Base-by-base conservation (phyloP, 2,329 filamentous ascomycete species). In the Hypoxylon rubiginosum region DNA sequence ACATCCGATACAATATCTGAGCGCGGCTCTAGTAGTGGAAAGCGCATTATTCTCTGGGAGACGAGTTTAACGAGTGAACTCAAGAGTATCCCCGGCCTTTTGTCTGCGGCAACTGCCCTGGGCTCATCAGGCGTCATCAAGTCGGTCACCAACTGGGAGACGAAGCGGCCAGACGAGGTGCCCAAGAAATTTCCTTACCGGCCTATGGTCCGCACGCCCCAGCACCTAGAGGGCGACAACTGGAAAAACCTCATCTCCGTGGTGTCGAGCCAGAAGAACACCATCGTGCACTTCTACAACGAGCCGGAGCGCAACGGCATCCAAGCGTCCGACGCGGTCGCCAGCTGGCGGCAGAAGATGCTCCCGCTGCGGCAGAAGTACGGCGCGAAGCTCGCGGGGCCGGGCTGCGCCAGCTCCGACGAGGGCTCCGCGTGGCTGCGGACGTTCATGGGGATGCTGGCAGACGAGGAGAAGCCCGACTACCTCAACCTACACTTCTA, bases 241-340 rank as follows among this genome's bases (percentile, higher is more conserved):
- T 83, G 79, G 79, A 63, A 71, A 13, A 64, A 73, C 70, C 60
- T 77, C 11, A 62, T 72, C 3, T 65, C 69, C 4, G 68, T 43
- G 2, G 39, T 63, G 11, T 51, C 54, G 21, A 55, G 73, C 8
- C 54, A 62, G 46, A 64, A 63, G 32, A 50, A 56, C 46, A 64
- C 70, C n/a, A 75, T 81, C 43, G 74, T 82, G 13, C 80, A 82
- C 68, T 83, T 79, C 70, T 79, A 81, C 77, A 83, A 83, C 67
- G 81, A 83, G 72, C 81, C 81, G 11, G 80, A 83, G 65, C 73
- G 78, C 46, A 75, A 75, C 13, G 76, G 79, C 30, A 64, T 74
- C 72, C 9, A 66, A 75, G 30, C 64, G 5, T 61, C 73, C 52
- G 69, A 76, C 39, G 81, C 81, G 2, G 79, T 77, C 0, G 65